Conservation (phyloP, 2,329 filamentous ascomycete species). For the Raffaelea ambrosiae region DNA sequence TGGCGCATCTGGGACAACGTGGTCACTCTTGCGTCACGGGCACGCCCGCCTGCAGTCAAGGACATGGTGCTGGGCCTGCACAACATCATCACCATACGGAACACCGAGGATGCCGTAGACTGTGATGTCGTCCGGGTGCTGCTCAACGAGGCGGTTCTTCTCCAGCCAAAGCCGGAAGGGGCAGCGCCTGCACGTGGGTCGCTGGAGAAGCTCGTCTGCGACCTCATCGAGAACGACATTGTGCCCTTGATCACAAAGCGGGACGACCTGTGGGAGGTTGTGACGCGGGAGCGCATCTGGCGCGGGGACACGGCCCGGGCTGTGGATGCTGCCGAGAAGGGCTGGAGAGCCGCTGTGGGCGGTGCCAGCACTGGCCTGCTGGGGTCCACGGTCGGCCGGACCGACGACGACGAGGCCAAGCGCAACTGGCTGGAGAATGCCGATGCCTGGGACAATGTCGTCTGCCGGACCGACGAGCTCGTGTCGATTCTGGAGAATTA, state of each 20-base stretch:
- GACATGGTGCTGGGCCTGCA: slow-evolving; percentile 71
- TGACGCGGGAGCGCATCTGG: slow-evolving; percentile 67
- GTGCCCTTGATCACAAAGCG: slow-evolving; percentile 78
- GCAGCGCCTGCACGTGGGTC: slow-evolving; percentile 48
- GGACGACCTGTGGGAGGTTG: slow-evolving; percentile 66
- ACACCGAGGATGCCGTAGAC: slow-evolving; percentile 74
- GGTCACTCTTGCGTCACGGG: slow-evolving; percentile 72
- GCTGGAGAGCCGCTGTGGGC: slow-evolving; percentile 65
- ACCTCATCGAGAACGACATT: slow-evolving; percentile 65
- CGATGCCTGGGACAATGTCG: slow-evolving; percentile 62
- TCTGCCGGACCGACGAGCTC: slow-evolving; percentile 70
- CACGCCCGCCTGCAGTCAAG: slow-evolving; percentile 63
- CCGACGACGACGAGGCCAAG: slow-evolving; percentile 21
- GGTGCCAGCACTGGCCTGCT: slow-evolving; percentile 17
- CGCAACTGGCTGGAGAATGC: slow-evolving; percentile 50
- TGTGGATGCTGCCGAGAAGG: slow-evolving; percentile 78
- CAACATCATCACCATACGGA: slow-evolving; percentile 67
- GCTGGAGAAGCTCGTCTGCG: slow-evolving; percentile 53
- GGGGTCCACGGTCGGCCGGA: slow-evolving; percentile 30
- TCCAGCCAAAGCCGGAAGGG: slow-evolving; percentile 19
- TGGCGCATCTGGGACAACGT: slow-evolving; percentile 97
- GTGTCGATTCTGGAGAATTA: slow-evolving; percentile 79
- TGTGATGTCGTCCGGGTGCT: slow-evolving; percentile 61
- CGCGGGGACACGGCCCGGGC: slow-evolving; percentile 60
- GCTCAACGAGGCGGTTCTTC: slow-evolving; percentile 59